Conservation (phyloP, 73 alveolate species). For the Tetrahymena elliotti region DNA sequence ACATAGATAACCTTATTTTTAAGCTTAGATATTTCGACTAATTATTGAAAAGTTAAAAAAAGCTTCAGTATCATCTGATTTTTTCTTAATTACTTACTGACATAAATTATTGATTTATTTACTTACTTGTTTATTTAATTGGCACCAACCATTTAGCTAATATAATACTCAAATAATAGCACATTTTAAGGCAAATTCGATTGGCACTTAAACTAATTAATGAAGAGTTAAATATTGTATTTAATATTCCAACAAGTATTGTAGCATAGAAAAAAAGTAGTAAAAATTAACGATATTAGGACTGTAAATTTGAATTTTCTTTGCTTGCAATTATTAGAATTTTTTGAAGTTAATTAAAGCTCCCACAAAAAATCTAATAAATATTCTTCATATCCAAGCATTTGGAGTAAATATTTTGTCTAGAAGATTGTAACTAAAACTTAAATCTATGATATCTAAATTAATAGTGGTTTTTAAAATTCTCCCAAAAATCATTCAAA, state of each 20-base stretch:
- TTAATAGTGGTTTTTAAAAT: not conserved
- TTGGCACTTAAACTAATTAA: too few species aligned
- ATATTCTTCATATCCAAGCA: not conserved
- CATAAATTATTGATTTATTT: not conserved
- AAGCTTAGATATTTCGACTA: not conserved
- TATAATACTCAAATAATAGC: too few species aligned
- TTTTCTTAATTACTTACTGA: not conserved
- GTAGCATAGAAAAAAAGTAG: not conserved
- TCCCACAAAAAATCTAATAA: not conserved
- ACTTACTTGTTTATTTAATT: too few species aligned
- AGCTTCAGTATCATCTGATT: not conserved
- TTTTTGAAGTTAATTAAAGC: not conserved
- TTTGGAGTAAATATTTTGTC: not conserved
- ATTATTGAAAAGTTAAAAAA: not conserved
- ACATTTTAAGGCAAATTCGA: not conserved
- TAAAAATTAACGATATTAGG: not conserved
- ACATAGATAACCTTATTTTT: not conserved
- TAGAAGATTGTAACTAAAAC: not conserved
- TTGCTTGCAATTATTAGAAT: not conserved
- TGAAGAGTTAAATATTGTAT: not conserved
- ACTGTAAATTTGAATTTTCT: not conserved
- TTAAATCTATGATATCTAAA: not conserved
- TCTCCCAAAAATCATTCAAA: not conserved
- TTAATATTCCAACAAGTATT: not conserved
- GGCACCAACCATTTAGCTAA: not conserved